Evolutionary conservation across 2,329 filamentous ascomycete genomes (phyloP), one percentile per base, ranked within the genome.

Genomic region (Paecilomyces sp.): DNA sequence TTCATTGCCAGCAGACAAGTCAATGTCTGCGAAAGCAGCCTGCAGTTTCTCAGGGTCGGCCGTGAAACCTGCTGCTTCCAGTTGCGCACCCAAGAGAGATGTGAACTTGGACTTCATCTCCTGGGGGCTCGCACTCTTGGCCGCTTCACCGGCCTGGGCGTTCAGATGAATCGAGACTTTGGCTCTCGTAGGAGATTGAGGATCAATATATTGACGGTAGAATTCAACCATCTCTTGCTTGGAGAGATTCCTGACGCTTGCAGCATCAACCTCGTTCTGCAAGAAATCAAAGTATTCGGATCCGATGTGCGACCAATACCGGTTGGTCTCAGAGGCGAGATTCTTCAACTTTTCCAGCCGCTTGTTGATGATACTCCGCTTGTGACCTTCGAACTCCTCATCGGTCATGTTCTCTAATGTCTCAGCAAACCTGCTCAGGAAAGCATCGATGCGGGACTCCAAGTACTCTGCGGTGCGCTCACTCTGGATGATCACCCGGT

Each of bases 291-390:
- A 95, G 66, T 88, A 90, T 71, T 97, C 92, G 57, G 83, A 89
- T 56, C 85, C 84, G 66, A 99, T 91, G 69, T 97, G 91, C 56
- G 81, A 82, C 92, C 91, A 96, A 71, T 95, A 88, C 53, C 91
- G 84, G 58, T 81, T 83, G 4, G 88, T 91, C 77, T 99, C 94
- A 64, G 93, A 89, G 61, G 88, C 85, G 54, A 99, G 79, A 65
- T 97, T 97, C 81, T 96, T 96, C 67, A 96, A 75, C 75, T 95
- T 96, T 77, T 97, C 92, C 24, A 96, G 79, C 15, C 91, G 82
- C 77, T 92, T 92, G 71, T 90, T 91, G 69, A 97, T 87, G 51
- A 97, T 80, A 68, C 92, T 95, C 66, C 89, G 85, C 79, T 96
- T 96, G 78, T 97, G 91, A 55, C 86, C 87, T 70, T 97, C 91